Percentiles rank a stretch among this genome's conserved stretches.
Evolutionary conservation across 2,329 filamentous ascomycete genomes (phyloP).

Genomic region (Xylariaceae sp.): DNA sequence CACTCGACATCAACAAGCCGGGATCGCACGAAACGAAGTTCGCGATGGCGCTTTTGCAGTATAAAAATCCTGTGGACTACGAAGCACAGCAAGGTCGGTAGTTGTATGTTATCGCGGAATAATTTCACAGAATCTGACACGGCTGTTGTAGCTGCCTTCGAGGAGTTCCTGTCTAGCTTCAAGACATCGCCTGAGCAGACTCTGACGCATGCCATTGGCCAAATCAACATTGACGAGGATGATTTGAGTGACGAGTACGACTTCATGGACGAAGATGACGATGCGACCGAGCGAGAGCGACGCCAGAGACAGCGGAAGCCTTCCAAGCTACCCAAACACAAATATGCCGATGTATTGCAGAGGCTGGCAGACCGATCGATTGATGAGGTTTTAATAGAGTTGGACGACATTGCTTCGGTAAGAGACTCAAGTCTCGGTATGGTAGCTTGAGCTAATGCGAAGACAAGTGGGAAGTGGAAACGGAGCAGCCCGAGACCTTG

Average conservation of each 20-base stretch:
- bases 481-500: conserved; percentile 61
- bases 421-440: conserved; percentile 21
- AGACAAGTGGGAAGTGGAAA: conserved; percentile 63
- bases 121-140: not conserved
- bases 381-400: conserved; percentile 76
- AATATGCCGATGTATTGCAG: conserved; percentile 86
- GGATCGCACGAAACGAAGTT: conserved; percentile 8
- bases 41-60: conserved; percentile 79
- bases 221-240: conserved; percentile 82
- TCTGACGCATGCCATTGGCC: conserved; percentile 76
- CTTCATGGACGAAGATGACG: conserved; percentile 80
- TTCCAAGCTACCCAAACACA: conserved; percentile 61
- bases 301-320: conserved; percentile 46
- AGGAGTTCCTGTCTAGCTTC: conserved; percentile 83
- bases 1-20: conserved; percentile 6
- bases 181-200: conserved; percentile 71
- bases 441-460: conserved; percentile 8
- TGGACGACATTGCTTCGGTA: conserved; percentile 81
- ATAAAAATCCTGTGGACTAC: conserved; percentile 79
- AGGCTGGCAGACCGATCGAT: conserved; percentile 76
- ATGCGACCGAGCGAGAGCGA: conserved; percentile 45
- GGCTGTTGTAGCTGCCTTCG: conserved; percentile 63
- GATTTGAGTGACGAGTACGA: conserved; percentile 87
- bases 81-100: conserved; percentile 72
- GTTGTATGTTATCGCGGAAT: not conserved